A percentile compares a stretch with the other conserved stretches of the same genome.
These are phyloP conservation scores for Fusarium sp. DNA, from an alignment of 2,329 filamentous ascomycete species.

Conservation along the genomic window DNA sequence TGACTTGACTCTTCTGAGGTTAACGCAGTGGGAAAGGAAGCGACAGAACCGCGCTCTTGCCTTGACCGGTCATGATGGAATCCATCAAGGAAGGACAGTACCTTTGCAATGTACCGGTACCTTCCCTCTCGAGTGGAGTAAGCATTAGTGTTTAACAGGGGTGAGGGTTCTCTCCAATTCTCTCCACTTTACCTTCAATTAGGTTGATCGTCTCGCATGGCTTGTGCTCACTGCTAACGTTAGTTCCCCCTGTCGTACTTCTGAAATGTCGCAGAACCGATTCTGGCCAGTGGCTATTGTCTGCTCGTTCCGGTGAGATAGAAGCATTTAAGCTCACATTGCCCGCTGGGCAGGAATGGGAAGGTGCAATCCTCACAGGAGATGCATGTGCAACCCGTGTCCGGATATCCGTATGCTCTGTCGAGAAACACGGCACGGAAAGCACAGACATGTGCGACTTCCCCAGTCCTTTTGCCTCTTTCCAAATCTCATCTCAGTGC, in stretches of 20 bases:
- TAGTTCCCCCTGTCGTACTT: constrained; percentile 4
- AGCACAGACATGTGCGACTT: constrained; percentile 5
- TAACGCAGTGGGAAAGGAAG: background rate
- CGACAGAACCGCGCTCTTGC: constrained; percentile 7
- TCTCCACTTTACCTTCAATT: constrained; percentile 35
- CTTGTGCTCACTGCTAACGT: constrained; percentile 11
- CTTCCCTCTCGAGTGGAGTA: constrained; percentile 23
- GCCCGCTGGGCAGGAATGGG: background rate
- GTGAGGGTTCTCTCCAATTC: constrained; percentile 29
- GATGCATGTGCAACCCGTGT: background rate
- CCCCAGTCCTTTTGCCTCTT: constrained; percentile 15
- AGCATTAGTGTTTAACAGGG: constrained; percentile 13
- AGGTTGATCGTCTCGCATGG: constrained; percentile 38
- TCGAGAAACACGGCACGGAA: constrained; percentile 4
- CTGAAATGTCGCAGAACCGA: constrained; percentile 22
- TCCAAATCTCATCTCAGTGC: constrained; percentile 18
- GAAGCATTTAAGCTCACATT: background rate
- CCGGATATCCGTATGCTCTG: background rate
- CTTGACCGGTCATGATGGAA: background rate
- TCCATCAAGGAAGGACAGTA: constrained; percentile 17
- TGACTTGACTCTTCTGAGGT: background rate
- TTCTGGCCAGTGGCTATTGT: background rate
- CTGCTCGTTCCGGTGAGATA: constrained; percentile 8
- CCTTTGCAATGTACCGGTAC: constrained; percentile 36
- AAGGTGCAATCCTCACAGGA: background rate